Evolutionary conservation across 148 eudicot species (phyloP).

Genomic region (Fagopyrum tataricum): DNA sequence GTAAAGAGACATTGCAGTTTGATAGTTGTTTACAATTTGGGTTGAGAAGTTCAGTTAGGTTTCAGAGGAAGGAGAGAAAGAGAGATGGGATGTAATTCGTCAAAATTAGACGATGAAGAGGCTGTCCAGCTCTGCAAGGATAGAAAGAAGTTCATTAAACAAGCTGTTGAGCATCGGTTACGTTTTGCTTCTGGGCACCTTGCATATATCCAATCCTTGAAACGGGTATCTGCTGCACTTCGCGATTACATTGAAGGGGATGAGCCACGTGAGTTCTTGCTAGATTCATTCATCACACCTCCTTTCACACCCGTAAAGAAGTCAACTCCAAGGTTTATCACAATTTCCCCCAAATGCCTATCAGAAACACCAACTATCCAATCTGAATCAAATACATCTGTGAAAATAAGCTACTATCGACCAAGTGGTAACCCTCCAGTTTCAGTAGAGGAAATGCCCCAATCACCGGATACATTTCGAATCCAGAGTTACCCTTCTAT

Average conservation of each 20-base stretch:
- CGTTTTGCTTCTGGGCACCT: conserved; percentile 71
- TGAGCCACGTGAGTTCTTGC: conserved; percentile 65
- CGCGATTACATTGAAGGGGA: conserved; percentile 83
- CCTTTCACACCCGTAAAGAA: conserved; percentile 55
- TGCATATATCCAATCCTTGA: conserved; percentile 75
- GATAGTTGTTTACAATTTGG: conserved; percentile 25
- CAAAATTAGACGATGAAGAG: conserved; percentile 92
- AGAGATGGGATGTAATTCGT: conserved; percentile 92
- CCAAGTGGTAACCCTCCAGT: conserved; percentile 70
- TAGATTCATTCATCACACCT: conserved; percentile 57
- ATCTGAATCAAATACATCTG: conserved; percentile 39
- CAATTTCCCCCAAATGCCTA: conserved; percentile 69
- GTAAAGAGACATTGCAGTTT: conserved; percentile 18
- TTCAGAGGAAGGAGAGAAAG: conserved; percentile 12
- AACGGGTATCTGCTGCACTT: conserved; percentile 76
- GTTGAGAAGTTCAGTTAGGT: conserved; percentile 23
- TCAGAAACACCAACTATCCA: conserved; percentile 38
- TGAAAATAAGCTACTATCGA: conserved; percentile 54
- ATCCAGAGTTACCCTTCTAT: conserved; percentile 60
- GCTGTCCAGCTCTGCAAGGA: conserved; percentile 89
- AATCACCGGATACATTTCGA: conserved; percentile 64
- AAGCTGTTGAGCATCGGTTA: conserved; percentile 80
- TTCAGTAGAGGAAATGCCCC: conserved; percentile 68
- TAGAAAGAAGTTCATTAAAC: conserved; percentile 74
- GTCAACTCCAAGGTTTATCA: conserved; percentile 44